phyloP scores from a whole-genome alignment of 495 filamentous ascomycete genomes.

The Talaromyces trachyspermus region DNA sequence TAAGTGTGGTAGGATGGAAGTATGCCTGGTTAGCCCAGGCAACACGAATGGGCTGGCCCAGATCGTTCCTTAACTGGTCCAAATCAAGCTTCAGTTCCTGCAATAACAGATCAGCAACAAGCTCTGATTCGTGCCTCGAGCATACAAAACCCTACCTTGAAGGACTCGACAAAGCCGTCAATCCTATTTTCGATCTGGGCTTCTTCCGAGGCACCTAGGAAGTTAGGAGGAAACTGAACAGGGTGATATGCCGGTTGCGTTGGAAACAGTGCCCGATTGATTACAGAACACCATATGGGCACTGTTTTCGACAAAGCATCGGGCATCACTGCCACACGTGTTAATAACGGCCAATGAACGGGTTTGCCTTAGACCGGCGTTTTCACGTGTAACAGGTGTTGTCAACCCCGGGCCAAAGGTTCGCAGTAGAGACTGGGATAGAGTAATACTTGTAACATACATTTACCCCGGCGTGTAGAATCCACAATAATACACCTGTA shows the following conservation, averaged over 20 bases:
- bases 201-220: constrained; percentile 66
- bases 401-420: background rate
- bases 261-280: constrained; percentile 77
- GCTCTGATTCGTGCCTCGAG: too few species aligned
- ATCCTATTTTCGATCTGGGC: constrained; percentile 67
- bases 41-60: constrained; percentile 32
- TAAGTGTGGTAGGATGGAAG: constrained; percentile 33
- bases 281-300: constrained; percentile 82
- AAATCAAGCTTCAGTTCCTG: constrained; percentile 47
- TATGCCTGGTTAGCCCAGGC: constrained; percentile 38
- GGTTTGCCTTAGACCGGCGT: too few species aligned
- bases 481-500: constrained; percentile 83
- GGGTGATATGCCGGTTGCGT: constrained; percentile 35
- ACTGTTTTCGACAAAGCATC: constrained; percentile 91
- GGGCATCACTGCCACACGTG: constrained; percentile 57
- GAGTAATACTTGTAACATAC: constrained; percentile 31
- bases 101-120: background rate
- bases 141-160: constrained; percentile 37
- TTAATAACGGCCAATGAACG: background rate
- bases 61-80: constrained; percentile 24
- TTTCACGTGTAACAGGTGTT: constrained; percentile 5
- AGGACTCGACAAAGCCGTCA: constrained; percentile 54
- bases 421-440: too few species aligned
- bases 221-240: constrained; percentile 58
- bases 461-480: constrained; percentile 88